Evolutionary conservation across 192 early-diverging fungal species (phyloP), one percentile per base, ranked within the genome.

Genomic region (Gaertneriomyces sp.): DNA sequence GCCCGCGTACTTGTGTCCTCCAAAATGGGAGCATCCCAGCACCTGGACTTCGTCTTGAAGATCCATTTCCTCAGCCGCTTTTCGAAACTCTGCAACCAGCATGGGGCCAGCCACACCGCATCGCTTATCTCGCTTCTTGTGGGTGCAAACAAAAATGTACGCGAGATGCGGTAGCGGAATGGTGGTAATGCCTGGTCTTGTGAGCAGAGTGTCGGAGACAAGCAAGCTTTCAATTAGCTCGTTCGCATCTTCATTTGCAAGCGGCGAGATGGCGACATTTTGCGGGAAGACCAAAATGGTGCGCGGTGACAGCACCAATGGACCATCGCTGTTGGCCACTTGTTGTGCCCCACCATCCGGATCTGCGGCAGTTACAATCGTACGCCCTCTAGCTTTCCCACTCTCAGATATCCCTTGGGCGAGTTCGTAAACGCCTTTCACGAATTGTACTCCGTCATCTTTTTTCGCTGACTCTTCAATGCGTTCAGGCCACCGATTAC

Each of bases 1-100:
- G 17, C 87, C 87, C 45, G 87, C 85, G 78, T 79, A 88, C 71
- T 85, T 87, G 71, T 88, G 87, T 5, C 87, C 81, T 45, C 79
- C 80, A 75, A 81, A 78, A 67, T 85, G 82, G 49, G 68, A 74
- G 10, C 74, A 77, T 33, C 81, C 81, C 39, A 45, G 79, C 6
- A 85, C 76, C 40, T 61, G 53, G 6, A 86, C 79, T 43, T 71
- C 58, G 12, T 60, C 64, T 10, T 53, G 47, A 42, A 77, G 17
- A 6, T 65, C 68, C 71, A 73, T 60, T 12, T 76, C 72, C 33
- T 61, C 45, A 17, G 75, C 11, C 45, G 65, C 63, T 17, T 71
- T 63, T 39, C 68, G 64, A 46, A 88, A 81, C 61, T 85, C 83
- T 0, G 82, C 69, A 0, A 84, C 60, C n/a, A 88, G 67, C 46